A percentile compares a stretch with the other conserved stretches of the same genome.
These are phyloP conservation scores for Phialocephala sp. DNA, from an alignment of 2,329 filamentous ascomycete genomes.

Conservation along the genomic window DNA sequence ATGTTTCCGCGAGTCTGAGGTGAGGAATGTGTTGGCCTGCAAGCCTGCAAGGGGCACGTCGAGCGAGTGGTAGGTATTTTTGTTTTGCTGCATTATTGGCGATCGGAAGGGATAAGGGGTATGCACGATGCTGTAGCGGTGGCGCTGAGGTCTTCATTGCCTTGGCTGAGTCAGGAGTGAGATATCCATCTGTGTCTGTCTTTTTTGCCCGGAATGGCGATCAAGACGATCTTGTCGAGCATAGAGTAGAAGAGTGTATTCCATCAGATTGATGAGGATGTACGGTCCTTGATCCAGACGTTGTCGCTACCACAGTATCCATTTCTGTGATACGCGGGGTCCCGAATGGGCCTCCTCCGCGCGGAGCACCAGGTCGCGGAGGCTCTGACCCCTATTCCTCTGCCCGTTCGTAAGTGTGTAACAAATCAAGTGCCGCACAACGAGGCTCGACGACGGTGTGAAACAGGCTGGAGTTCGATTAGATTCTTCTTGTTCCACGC, in stretches of 20 bases:
- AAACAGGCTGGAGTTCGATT: slow-evolving; percentile 12
- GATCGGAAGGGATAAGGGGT: slow-evolving; percentile 1
- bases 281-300: slow-evolving; percentile 6
- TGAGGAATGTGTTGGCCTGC: slow-evolving; percentile 2
- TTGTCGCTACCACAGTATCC: not conserved
- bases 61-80: slow-evolving; percentile 3
- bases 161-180: slow-evolving; percentile 11
- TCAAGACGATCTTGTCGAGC: not conserved
- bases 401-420: slow-evolving; percentile 4
- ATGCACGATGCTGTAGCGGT: not conserved
- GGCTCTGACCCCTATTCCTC: slow-evolving; percentile 4
- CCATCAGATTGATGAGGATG: slow-evolving; percentile 4
- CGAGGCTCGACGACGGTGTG: slow-evolving; percentile 4
- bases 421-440: slow-evolving; percentile 14
- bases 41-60: not conserved
- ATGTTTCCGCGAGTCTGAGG: slow-evolving; percentile 8
- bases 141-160: not conserved
- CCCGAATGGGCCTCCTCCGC: not conserved
- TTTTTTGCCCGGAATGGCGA: slow-evolving; percentile 7
- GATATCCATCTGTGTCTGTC: not conserved
- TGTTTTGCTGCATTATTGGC: not conserved
- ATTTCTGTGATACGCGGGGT: slow-evolving; percentile 10
- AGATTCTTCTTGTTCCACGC: slow-evolving; percentile 13
- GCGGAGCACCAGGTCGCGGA: slow-evolving; percentile 3
- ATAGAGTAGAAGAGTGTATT: not conserved